Conservation (phyloP, 768 basidiomycete genomes). For the Crepidotus variabilis region DNA sequence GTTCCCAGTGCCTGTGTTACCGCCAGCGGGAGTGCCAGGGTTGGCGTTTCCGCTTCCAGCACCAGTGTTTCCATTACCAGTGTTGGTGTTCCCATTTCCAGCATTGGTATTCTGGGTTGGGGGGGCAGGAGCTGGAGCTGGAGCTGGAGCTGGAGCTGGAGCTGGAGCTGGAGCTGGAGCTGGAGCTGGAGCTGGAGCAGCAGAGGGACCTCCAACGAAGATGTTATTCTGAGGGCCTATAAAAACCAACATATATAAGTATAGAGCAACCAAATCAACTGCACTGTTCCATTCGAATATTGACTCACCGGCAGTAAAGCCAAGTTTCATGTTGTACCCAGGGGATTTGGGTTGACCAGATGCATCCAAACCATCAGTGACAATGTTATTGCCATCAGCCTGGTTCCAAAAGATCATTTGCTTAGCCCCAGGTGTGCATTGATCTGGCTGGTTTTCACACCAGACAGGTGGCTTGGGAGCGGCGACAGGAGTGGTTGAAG, state of each 20-base stretch:
- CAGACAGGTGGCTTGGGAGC: slow-evolving; percentile 42
- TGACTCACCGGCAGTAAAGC: slow-evolving; percentile 42
- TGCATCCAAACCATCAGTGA: slow-evolving; percentile 36
- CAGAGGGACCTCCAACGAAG: slow-evolving; percentile 21
- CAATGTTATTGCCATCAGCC: slow-evolving; percentile 42
- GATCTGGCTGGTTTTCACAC: slow-evolving; percentile 43
- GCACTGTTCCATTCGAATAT: not conserved
- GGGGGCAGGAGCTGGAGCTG: not conserved
- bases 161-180: not conserved
- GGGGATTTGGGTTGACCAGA: slow-evolving; percentile 39
- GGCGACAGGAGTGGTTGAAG: slow-evolving; percentile 34
- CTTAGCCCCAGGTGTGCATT: slow-evolving; percentile 46
- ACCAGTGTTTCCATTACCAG: not conserved
- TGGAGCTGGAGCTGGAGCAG: not conserved
- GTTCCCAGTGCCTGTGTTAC: too few relatives aligned
- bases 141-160: too few relatives aligned
- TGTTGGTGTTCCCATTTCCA: not conserved
- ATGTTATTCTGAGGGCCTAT: slow-evolving; percentile 43
- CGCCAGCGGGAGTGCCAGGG: too few relatives aligned
- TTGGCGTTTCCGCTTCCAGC: not conserved
- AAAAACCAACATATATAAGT: not conserved
- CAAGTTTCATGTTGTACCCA: slow-evolving; percentile 45
- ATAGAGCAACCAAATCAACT: not conserved
- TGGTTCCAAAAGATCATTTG: slow-evolving; percentile 59
- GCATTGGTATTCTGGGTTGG: not conserved